Conservation (phyloP, 257 asterid genomes). For the Forsythia viridissima region DNA sequence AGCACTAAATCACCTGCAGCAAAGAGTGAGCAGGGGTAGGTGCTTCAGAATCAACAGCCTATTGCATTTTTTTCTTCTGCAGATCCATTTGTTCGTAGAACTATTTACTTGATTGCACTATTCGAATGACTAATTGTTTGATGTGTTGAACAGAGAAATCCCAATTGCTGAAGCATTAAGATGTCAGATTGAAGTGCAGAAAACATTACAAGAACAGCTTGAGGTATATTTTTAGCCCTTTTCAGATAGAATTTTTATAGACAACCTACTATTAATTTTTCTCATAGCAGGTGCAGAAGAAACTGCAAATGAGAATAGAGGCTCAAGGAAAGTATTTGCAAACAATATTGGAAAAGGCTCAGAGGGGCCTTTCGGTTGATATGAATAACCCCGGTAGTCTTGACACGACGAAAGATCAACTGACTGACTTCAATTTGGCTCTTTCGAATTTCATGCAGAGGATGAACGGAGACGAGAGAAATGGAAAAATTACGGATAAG, state of each 20-base stretch:
- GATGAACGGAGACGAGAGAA: conserved; percentile 16
- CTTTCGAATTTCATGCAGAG: conserved; percentile 62
- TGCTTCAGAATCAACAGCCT: background rate
- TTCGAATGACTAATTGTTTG: background rate
- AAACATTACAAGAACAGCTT: conserved; percentile 69
- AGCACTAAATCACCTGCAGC: conserved; percentile 55
- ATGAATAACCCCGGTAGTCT: conserved; percentile 42
- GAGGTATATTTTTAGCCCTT: conserved; percentile 47
- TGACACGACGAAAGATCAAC: conserved; percentile 63
- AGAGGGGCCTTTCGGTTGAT: conserved; percentile 52
- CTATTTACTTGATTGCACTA: too few species aligned
- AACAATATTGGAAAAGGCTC: conserved; percentile 75
- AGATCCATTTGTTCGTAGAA: too few species aligned
- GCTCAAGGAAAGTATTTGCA: conserved; percentile 93
- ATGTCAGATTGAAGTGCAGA: conserved; percentile 77
- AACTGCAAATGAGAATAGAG: conserved; percentile 86
- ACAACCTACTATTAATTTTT: background rate
- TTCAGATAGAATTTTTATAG: background rate
- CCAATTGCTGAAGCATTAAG: conserved; percentile 65
- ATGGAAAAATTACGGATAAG: conserved; percentile 31
- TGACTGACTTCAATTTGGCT: conserved; percentile 65
- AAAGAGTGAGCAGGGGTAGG: conserved; percentile 57
- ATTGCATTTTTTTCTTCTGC: background rate
- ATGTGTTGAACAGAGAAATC: conserved; percentile 50
- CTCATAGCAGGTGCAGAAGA: conserved; percentile 74